phyloP scores from a whole-genome alignment of 805 yeast genomes.

The Metschnikowia anglica region DNA sequence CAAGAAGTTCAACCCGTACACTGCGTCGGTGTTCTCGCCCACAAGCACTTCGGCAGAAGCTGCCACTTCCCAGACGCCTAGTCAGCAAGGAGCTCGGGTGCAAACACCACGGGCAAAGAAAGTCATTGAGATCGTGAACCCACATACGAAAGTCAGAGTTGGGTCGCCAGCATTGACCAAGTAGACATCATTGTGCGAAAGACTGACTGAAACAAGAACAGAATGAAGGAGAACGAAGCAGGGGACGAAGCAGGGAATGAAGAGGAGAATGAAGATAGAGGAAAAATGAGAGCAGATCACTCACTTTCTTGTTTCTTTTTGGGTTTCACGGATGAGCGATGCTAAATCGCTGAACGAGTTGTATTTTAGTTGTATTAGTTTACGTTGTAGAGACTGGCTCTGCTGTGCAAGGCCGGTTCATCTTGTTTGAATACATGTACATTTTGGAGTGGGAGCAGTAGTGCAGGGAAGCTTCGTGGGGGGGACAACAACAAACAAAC shows the following conservation, averaged over 20 bases:
- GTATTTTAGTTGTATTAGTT: constrained; percentile 13
- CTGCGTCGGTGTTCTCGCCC: constrained; percentile 63
- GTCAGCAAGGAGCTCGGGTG: constrained; percentile 27
- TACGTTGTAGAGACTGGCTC: constrained; percentile 11
- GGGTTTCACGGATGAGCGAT: neutral
- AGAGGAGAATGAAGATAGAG: neutral
- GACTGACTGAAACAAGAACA: neutral
- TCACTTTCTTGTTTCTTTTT: neutral
- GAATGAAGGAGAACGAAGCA: neutral
- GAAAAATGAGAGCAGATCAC: neutral
- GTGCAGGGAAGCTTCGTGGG: constrained; percentile 3
- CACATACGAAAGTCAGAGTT: constrained; percentile 57
- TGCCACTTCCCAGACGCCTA: neutral
- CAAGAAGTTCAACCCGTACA: constrained; percentile 65
- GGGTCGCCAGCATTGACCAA: constrained; percentile 44
- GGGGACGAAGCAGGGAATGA: too few relatives aligned
- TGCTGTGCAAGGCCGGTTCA: constrained; percentile 15
- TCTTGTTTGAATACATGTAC: constrained; percentile 10
- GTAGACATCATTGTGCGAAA: constrained; percentile 1
- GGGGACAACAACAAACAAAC: constrained; percentile 1
- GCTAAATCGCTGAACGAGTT: constrained; percentile 9
- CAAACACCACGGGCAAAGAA: constrained; percentile 59
- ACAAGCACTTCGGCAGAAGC: constrained; percentile 14
- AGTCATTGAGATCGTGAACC: constrained; percentile 61
- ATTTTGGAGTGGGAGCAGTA: neutral